A percentile compares a stretch with the other conserved stretches of the same genome.
These are phyloP conservation scores for Beauveria asiatica DNA, from an alignment of 2,329 filamentous ascomycete species.

Conservation along the genomic window DNA sequence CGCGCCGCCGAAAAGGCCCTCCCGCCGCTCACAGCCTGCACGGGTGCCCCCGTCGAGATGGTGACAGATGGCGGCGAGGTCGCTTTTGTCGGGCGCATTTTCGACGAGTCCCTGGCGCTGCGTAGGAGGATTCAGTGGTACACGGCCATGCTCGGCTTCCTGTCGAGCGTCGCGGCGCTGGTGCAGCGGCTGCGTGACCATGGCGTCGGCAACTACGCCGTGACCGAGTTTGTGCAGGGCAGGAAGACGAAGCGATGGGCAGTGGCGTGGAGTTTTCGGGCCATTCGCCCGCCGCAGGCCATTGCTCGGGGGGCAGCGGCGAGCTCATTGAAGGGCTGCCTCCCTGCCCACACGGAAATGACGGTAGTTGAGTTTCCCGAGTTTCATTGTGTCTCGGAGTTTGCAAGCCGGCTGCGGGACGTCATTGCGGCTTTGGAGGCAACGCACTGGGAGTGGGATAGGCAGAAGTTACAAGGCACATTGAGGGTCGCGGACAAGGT, in stretches of 20 bases:
- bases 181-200: slow-evolving; percentile 50
- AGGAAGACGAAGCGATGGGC: slow-evolving; percentile 77
- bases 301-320: slow-evolving; percentile 37
- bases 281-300: slow-evolving; percentile 49
- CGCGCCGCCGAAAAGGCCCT: slow-evolving; percentile 58
- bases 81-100: slow-evolving; percentile 61
- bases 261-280: slow-evolving; percentile 75
- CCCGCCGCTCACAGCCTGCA: slow-evolving; percentile 63
- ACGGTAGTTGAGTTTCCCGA: slow-evolving; percentile 38
- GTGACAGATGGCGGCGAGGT: slow-evolving; percentile 71
- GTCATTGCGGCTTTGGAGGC: slow-evolving; percentile 50
- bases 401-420: slow-evolving; percentile 29
- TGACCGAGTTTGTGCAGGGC: slow-evolving; percentile 72
- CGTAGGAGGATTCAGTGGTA: slow-evolving; percentile 70
- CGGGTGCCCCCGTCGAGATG: slow-evolving; percentile 78
- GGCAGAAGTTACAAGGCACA: slow-evolving; percentile 42
- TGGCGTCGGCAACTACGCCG: slow-evolving; percentile 67
- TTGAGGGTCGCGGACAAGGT: slow-evolving; percentile 63
- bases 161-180: slow-evolving; percentile 55
- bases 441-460: slow-evolving; percentile 55
- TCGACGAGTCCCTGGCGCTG: slow-evolving; percentile 58
- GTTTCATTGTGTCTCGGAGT: slow-evolving; percentile 29
- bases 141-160: slow-evolving; percentile 81
- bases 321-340: slow-evolving; percentile 30
- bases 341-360: slow-evolving; percentile 35